Evolutionary conservation across 164 flowering plant species (phyloP), one percentile per base, ranked within the genome.

Genomic region (Liriodendron chinense): DNA sequence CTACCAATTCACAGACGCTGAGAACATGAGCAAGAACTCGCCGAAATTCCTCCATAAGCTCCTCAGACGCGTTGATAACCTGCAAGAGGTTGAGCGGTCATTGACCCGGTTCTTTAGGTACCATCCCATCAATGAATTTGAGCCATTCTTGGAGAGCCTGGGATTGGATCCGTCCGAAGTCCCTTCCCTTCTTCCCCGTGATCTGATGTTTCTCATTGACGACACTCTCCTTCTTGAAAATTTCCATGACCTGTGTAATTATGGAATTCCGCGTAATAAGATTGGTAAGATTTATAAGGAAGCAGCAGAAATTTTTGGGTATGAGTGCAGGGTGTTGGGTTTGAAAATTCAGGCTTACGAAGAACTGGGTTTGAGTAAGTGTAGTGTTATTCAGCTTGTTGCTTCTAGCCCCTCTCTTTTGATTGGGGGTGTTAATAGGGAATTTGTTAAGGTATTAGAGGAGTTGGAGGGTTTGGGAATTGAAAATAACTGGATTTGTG

Each of bases 101-200:
- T 10, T 90, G n/a, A 1, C 85, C 16, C 83, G 90, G n/a, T 87
- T 83, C 69, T 77, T 94, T 74, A 82, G 91, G 20, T 90, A 87
- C 78, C 87, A 91, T 71, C 98, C 97, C 5, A 86, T 92, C 69
- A 92, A 94, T 82, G 98, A 92, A 65, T 92, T 87, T 71, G 98
- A 94, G 75, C 95, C 97, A 0, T 92, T 94, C 83, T 89, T 94
- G 67, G 98, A 94, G 86, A 92, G 98, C 77, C 73, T 89, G 59
- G 97, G 98, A 50, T 73, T 94, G 86, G 76, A 82, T 53, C 92
- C 87, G 9, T 67, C 78, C 0, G 89, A 87, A 77, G 79, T 81
- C 48, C 20, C 12, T 12, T 59, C 74, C 1, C 47, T 85, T 63
- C 93, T 94, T 77, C 93, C 90, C 0, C 84, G 87, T 6, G 76